Percentiles rank a stretch among this genome's conserved stretches.
Evolutionary conservation across 129 eudicot species (phyloP).

Genomic region (Dittrichia graveolens): DNA sequence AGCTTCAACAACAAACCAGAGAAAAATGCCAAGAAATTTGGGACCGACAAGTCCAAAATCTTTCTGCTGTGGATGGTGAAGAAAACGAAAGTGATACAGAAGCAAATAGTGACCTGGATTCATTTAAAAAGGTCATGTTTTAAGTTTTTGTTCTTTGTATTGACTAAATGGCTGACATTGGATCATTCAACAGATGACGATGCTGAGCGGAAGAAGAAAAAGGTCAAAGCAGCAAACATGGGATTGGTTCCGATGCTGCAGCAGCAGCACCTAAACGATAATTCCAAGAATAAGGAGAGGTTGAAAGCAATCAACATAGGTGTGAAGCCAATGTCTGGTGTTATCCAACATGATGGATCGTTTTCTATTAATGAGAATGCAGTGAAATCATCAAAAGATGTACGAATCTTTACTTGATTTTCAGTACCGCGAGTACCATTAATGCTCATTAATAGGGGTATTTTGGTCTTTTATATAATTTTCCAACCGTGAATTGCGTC

Average conservation of each 20-base stretch:
- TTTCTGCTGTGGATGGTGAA: conserved; percentile 79
- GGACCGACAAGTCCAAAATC: conserved; percentile 89
- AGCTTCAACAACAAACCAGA: conserved; percentile 95
- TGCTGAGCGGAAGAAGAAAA: conserved; percentile 80
- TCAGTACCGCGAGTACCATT: too few species aligned
- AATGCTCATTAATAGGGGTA: too few species aligned
- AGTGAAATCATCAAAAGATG: conserved; percentile 46
- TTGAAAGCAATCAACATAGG: conserved; percentile 46
- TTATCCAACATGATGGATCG: too few species aligned
- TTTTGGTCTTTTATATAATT: too few species aligned
- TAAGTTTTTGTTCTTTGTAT: too few species aligned
- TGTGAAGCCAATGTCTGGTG: conserved; percentile 42
- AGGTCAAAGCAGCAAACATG: conserved; percentile 55
- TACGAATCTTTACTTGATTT: conserved; percentile 21
- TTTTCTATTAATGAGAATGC: conserved; percentile 41
- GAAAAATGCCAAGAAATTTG: conserved; percentile 99
- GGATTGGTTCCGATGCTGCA: conserved; percentile 38
- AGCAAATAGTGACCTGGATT: conserved; percentile 90
- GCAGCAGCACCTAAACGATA: conserved; percentile 36
- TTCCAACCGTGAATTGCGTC: too few species aligned
- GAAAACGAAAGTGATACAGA: conserved; percentile 88
- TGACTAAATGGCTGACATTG: conserved; percentile 3
- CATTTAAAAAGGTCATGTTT: too few species aligned
- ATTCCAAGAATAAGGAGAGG: too few species aligned
- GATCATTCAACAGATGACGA: conserved; percentile 66